Percentiles rank a stretch among this genome's conserved stretches.
Evolutionary conservation across 768 basidiomycete species (phyloP).

Genomic region (Pleurotus eryngii): DNA sequence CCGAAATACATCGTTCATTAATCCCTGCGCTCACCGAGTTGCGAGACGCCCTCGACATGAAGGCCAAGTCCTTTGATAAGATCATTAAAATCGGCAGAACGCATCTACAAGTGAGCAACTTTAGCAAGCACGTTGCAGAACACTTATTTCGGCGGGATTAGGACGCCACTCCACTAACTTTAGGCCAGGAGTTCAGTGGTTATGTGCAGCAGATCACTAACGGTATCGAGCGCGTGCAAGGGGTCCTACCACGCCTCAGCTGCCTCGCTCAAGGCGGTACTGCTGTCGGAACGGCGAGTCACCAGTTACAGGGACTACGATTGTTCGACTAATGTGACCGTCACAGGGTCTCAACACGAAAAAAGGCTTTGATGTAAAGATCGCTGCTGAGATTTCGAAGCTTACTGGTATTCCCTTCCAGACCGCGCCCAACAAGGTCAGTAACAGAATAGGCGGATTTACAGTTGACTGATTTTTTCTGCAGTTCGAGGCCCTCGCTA

Average conservation of each 20-base stretch:
- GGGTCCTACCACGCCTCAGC: conserved; percentile 80
- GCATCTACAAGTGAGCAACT: conserved; percentile 68
- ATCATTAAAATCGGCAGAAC: conserved; percentile 99
- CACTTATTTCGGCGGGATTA: conserved; percentile 25
- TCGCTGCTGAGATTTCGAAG: conserved; percentile 88
- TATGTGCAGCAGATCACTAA: conserved; percentile 95
- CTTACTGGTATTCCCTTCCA: conserved; percentile 88
- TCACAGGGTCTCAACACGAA: conserved; percentile 91
- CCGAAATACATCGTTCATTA: conserved; percentile 75
- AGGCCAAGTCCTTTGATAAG: conserved; percentile 77
- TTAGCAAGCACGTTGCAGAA: no score
- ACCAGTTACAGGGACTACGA: neutral
- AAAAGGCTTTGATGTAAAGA: conserved; percentile 93
- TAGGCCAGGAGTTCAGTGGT: conserved; percentile 98
- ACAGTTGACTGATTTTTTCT: neutral
- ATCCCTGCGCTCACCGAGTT: conserved; percentile 85
- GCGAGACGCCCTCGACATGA: conserved; percentile 78
- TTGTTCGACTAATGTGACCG: conserved; percentile 9
- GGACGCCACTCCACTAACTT: conserved; percentile 96
- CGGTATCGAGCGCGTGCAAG: conserved; percentile 82
- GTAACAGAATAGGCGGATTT: conserved; percentile 5
- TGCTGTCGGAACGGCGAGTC: conserved; percentile 90
- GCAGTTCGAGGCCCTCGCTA: conserved; percentile 95
- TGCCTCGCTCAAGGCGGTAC: conserved; percentile 96
- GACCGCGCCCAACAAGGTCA: conserved; percentile 97